These are phyloP conservation scores for Suhomyces panamericanus DNA, from an alignment of 1,139 yeast genomes.

Conservation along the genomic window DNA sequence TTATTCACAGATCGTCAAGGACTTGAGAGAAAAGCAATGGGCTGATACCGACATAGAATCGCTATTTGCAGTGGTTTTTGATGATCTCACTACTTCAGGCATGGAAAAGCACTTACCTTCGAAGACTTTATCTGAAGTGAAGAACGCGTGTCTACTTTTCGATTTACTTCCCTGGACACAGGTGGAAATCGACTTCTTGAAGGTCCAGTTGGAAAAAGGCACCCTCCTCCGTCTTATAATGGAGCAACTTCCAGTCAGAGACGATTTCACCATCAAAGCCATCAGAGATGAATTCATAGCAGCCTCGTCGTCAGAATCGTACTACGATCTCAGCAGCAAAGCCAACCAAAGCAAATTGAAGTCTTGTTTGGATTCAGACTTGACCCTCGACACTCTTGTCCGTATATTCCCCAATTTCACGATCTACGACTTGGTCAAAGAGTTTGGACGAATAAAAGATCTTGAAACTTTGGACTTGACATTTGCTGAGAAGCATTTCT, in stretches of 20 bases:
- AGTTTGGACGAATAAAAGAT: not conserved
- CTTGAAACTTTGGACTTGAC: constrained; percentile 7
- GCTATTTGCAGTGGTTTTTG: not conserved
- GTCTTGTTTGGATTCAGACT: constrained; percentile 7
- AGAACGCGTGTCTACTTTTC: not conserved
- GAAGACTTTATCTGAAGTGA: not conserved
- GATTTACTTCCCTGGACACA: constrained; percentile 11
- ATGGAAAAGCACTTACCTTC: not conserved
- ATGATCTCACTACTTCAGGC: constrained; percentile 2
- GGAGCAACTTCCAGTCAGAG: constrained; percentile 5
- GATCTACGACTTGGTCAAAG: constrained; percentile 4
- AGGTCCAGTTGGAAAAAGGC: not conserved
- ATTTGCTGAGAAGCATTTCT: constrained; percentile 11
- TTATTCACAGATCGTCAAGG: not conserved
- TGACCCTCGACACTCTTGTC: constrained; percentile 7
- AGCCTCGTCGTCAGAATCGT: not conserved
- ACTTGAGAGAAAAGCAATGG: not conserved
- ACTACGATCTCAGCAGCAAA: constrained; percentile 2
- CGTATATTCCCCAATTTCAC: constrained; percentile 8
- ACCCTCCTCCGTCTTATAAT: not conserved
- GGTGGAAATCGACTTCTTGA: constrained; percentile 8
- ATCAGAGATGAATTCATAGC: not conserved
- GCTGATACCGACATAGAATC: constrained; percentile 1
- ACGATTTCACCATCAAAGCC: not conserved
- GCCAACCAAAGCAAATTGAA: not conserved